A percentile compares a stretch with the other conserved stretches of the same genome.
Evolutionary conservation across 2,329 filamentous ascomycete species (phyloP).

Genomic region (Biscogniauxia mediterranea): DNA sequence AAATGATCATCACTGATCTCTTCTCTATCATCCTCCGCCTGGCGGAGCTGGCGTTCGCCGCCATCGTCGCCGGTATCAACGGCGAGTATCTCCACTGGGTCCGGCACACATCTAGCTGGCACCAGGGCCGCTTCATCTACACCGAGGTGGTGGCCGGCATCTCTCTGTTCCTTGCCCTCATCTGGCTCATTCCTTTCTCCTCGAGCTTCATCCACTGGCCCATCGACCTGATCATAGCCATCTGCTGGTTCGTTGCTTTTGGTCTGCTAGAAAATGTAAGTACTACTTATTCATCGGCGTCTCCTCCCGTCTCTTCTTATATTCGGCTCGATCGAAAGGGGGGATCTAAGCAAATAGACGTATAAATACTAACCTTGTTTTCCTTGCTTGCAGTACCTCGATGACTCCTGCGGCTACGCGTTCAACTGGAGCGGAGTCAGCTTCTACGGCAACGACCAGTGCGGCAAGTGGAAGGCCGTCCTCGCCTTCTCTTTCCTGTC

Average conservation of each 20-base stretch:
- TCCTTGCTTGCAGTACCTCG: slow-evolving; percentile 7
- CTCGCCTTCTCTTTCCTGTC: slow-evolving; percentile 72
- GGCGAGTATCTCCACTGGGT: slow-evolving; percentile 61
- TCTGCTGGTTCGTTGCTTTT: slow-evolving; percentile 69
- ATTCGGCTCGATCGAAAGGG: no score
- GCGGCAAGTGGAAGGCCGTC: slow-evolving; percentile 67
- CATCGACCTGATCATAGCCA: slow-evolving; percentile 65
- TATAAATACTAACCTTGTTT: background rate
- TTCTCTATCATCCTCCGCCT: slow-evolving; percentile 57
- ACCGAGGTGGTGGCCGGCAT: slow-evolving; percentile 68
- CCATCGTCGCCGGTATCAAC: slow-evolving; percentile 69
- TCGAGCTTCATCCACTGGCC: slow-evolving; percentile 68
- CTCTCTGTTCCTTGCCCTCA: slow-evolving; percentile 64
- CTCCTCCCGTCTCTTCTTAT: background rate
- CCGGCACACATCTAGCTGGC: slow-evolving; percentile 47
- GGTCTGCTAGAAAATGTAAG: slow-evolving; percentile 62
- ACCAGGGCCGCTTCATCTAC: slow-evolving; percentile 69
- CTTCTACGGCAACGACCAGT: slow-evolving; percentile 48
- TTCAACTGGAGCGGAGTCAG: slow-evolving; percentile 60
- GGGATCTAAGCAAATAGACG: no score
- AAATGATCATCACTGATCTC: slow-evolving; percentile 54
- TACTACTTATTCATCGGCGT: slow-evolving; percentile 11
- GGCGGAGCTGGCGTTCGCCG: slow-evolving; percentile 66
- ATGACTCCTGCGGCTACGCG: slow-evolving; percentile 50
- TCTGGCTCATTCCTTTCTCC: slow-evolving; percentile 73